These are phyloP conservation scores for Xylaria flabelliformis DNA, from an alignment of 495 filamentous ascomycete genomes.

Conservation along the genomic window DNA sequence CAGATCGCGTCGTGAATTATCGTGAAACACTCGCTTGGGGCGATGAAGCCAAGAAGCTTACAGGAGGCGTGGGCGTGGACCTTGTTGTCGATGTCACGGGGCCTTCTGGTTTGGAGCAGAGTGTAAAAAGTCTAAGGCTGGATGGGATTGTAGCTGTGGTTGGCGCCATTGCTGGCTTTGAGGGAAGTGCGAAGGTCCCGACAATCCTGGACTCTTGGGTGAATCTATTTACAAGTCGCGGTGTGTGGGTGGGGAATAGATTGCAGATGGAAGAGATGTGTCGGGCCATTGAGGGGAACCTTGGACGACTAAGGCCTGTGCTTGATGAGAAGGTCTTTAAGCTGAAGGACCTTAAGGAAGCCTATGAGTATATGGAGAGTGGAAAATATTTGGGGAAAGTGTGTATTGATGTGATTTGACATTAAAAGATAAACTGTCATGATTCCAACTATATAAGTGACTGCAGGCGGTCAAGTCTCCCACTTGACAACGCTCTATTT, in stretches of 20 bases:
- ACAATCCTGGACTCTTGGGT: conserved; percentile 52
- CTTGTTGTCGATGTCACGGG: neutral
- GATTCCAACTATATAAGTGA: no score
- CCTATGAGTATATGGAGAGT: neutral
- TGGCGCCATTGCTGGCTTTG: neutral
- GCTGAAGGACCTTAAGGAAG: neutral
- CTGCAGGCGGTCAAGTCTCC: no score
- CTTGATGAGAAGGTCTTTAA: conserved; percentile 22
- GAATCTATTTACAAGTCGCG: conserved; percentile 57
- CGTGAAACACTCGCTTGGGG: conserved; percentile 60
- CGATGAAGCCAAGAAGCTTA: conserved; percentile 32
- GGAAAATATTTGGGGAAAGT: neutral
- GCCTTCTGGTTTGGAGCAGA: neutral
- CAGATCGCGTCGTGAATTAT: conserved; percentile 65
- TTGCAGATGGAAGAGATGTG: conserved; percentile 61
- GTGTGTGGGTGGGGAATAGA: conserved; percentile 60
- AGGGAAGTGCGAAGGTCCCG: conserved; percentile 31
- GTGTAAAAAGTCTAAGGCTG: neutral
- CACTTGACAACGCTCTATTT: no score
- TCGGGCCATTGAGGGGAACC: conserved; percentile 36
- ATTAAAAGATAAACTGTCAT: no score
- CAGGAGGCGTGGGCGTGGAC: neutral
- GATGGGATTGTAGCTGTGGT: conserved; percentile 1
- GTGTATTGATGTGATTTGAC: neutral
- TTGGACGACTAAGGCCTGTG: conserved; percentile 35